Percentiles rank a stretch among this genome's conserved stretches.
Conservation (phyloP, 805 yeast genomes). For the Ogataea nitratoaversa region DNA sequence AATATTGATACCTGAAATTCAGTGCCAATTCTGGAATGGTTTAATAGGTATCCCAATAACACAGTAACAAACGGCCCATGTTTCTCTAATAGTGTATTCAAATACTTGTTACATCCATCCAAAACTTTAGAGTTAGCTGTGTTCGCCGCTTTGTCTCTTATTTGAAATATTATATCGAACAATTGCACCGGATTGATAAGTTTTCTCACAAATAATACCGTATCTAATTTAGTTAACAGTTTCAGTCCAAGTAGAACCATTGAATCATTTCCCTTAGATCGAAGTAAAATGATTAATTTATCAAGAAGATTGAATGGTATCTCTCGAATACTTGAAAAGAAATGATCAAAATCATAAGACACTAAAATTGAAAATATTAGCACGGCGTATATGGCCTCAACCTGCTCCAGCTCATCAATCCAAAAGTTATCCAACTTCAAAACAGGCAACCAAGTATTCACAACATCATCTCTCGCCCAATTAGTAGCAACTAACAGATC, state of each 20-base stretch:
- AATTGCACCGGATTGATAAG: constrained; percentile 5
- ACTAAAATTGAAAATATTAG: constrained; percentile 9
- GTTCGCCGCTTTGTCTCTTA: constrained; percentile 7
- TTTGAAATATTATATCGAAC: constrained; percentile 1
- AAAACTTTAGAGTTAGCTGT: constrained; percentile 1
- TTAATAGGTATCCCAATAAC: constrained; percentile 13
- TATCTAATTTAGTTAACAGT: constrained; percentile 5
- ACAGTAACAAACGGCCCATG: constrained; percentile 10
- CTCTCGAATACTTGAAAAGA: neutral
- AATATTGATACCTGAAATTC: constrained; percentile 9
- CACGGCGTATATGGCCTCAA: constrained; percentile 10
- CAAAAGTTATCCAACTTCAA: constrained; percentile 6
- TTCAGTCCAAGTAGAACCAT: constrained; percentile 4
- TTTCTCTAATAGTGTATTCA: constrained; percentile 9
- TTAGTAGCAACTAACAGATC: constrained; percentile 13
- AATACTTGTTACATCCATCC: constrained; percentile 11
- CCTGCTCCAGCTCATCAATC: constrained; percentile 5
- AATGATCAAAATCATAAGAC: constrained; percentile 2
- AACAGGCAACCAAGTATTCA: constrained; percentile 5
- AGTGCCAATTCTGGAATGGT: neutral
- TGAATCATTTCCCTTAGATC: neutral
- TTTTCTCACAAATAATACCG: constrained; percentile 1
- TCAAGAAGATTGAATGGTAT: constrained; percentile 2
- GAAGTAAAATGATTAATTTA: constrained; percentile 3
- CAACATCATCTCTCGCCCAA: constrained; percentile 7